Evolutionary conservation across 73 alveolate species (phyloP).

Genomic region (Paramecium pentaurelia): DNA sequence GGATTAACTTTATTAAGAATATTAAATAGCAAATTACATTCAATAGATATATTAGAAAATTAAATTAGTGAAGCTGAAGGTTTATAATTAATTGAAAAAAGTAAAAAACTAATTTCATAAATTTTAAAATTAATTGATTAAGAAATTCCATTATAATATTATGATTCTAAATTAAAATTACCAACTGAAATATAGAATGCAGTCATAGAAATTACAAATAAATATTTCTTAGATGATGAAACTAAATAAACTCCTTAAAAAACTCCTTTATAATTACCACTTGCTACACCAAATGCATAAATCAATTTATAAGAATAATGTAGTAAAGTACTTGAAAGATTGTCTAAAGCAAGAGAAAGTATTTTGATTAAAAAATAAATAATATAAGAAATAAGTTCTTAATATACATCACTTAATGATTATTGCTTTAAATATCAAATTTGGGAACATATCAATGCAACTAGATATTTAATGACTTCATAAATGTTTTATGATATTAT

Average conservation of each 20-base stretch:
- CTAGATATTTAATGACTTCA: conserved; percentile 3
- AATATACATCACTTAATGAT: not conserved
- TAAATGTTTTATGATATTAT: not conserved
- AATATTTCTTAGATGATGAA: conserved; percentile 23
- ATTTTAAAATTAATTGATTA: not conserved
- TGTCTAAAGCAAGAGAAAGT: conserved; percentile 16
- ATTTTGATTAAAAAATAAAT: not conserved
- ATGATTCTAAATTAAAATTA: not conserved
- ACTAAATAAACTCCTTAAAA: not conserved
- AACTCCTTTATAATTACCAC: not conserved
- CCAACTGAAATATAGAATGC: not conserved
- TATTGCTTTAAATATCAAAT: not conserved
- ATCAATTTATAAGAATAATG: not conserved
- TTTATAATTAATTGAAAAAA: not conserved
- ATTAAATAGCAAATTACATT: conserved; percentile 20
- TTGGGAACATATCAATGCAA: conserved; percentile 46
- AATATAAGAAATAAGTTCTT: not conserved
- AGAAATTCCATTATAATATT: not conserved
- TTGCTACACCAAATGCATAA: not conserved
- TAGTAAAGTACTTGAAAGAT: not conserved
- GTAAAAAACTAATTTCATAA: not conserved
- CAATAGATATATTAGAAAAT: not conserved
- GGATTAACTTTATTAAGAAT: not conserved
- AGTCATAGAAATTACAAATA: not conserved
- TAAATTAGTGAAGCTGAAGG: conserved; percentile 1